These are phyloP conservation scores for Apium graveolens DNA, from an alignment of 129 eudicot species.

Conservation along the genomic window DNA sequence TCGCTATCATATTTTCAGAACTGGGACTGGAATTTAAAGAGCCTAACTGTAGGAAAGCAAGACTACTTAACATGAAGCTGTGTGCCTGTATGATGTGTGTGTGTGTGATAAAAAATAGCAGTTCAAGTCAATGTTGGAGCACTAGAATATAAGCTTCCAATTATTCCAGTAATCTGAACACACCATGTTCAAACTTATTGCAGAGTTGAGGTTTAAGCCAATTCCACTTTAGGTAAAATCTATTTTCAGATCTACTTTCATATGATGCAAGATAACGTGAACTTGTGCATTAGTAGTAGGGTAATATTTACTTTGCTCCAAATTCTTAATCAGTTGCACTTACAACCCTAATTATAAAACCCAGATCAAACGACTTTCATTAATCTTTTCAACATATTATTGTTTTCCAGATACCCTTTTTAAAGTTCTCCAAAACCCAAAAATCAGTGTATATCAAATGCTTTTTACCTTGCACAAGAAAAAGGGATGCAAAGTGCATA, in stretches of 20 bases:
- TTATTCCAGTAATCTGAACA: not conserved
- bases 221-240: not conserved
- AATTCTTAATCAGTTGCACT: not conserved
- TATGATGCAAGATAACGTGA: not conserved
- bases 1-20: constrained; percentile 21
- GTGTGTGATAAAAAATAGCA: not conserved
- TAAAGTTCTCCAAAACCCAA: constrained; percentile 32
- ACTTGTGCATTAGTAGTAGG: not conserved
- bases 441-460: constrained; percentile 5
- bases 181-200: not conserved
- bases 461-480: not conserved
- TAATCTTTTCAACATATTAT: constrained; percentile 29
- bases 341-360: too few species aligned
- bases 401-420: constrained; percentile 31
- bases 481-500: too few species aligned
- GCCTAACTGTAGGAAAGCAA: not conserved
- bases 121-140: not conserved
- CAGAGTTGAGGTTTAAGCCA: not conserved
- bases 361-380: constrained; percentile 30
- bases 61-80: not conserved
- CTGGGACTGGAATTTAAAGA: constrained; percentile 15
- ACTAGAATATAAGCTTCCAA: not conserved
- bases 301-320: not conserved
- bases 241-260: not conserved
- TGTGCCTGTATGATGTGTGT: not conserved